These are phyloP conservation scores for Funneliformis caledonium DNA, from an alignment of 371 early-diverging fungal species.

Conservation along the genomic window DNA sequence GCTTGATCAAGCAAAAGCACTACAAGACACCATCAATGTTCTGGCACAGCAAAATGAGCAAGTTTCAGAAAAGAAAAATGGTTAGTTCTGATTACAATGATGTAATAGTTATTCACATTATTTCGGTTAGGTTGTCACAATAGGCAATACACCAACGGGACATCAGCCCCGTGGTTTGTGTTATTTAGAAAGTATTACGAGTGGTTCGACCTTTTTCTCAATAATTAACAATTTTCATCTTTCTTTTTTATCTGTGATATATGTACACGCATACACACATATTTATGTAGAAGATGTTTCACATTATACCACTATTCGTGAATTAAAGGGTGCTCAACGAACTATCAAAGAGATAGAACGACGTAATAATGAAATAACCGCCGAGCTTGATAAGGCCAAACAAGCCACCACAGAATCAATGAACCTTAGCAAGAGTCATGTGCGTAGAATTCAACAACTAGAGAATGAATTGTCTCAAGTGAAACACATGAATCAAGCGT, in stretches of 20 bases:
- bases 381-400: slow-evolving; percentile 22
- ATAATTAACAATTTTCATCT: neutral
- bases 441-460: slow-evolving; percentile 43
- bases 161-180: slow-evolving; percentile 26
- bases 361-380: slow-evolving; percentile 19
- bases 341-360: slow-evolving; percentile 21
- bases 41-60: slow-evolving; percentile 33
- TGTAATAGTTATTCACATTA: neutral
- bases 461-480: slow-evolving; percentile 66
- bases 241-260: neutral
- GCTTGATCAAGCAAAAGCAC: slow-evolving; percentile 33
- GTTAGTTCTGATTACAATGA: slow-evolving; percentile 24
- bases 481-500: slow-evolving; percentile 66
- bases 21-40: slow-evolving; percentile 37
- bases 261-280: too few species aligned
- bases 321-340: neutral
- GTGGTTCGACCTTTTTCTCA: neutral
- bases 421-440: slow-evolving; percentile 7
- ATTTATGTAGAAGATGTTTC: slow-evolving; percentile 18
- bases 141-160: slow-evolving; percentile 23
- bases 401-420: slow-evolving; percentile 8
- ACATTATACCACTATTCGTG: slow-evolving; percentile 9
- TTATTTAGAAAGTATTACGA: slow-evolving; percentile 13
- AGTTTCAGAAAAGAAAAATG: slow-evolving; percentile 20
- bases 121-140: neutral